Conservation (phyloP, 2,329 filamentous ascomycete genomes). For the Aspergillus sergii region DNA sequence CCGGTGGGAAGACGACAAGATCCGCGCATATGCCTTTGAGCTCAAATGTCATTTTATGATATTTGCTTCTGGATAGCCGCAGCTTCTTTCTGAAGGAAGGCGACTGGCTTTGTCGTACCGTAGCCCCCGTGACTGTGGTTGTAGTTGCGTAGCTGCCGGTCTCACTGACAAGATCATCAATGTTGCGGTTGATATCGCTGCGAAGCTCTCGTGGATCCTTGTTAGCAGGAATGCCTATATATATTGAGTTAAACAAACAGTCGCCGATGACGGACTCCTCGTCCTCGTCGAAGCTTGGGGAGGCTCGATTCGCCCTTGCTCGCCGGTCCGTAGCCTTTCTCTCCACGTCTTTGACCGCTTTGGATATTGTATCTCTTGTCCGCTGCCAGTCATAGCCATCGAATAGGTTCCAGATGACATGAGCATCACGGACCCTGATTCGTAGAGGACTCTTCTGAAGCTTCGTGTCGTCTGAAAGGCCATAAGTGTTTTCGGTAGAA, state of each 20-base stretch:
- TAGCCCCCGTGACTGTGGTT: conserved; percentile 53
- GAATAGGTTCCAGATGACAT: conserved; percentile 96
- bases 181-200: conserved; percentile 80
- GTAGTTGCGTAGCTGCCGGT: conserved; percentile 86
- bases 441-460: conserved; percentile 71
- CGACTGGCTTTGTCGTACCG: conserved; percentile 38
- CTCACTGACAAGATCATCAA: conserved; percentile 84
- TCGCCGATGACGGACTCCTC: conserved; percentile 89
- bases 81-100: conserved; percentile 59
- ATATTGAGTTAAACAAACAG: conserved; percentile 97
- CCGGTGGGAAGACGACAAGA: conserved; percentile 75
- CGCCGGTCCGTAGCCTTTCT: conserved; percentile 76
- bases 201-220: conserved; percentile 81
- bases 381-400: conserved; percentile 96
- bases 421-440: conserved; percentile 79
- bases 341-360: conserved; percentile 87
- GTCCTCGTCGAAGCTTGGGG: conserved; percentile 62
- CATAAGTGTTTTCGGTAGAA: conserved; percentile 74
- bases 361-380: conserved; percentile 82
- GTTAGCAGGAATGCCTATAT: conserved; percentile 88
- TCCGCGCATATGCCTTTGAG: conserved; percentile 82
- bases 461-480: conserved; percentile 63
- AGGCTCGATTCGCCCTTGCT: conserved; percentile 58
- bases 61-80: conserved; percentile 79
- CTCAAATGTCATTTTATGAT: conserved; percentile 95